A percentile compares a stretch with the other conserved stretches of the same genome.
These are phyloP conservation scores for Scutellaria barbata DNA, from an alignment of 257 asterid genomes.

Conservation along the genomic window DNA sequence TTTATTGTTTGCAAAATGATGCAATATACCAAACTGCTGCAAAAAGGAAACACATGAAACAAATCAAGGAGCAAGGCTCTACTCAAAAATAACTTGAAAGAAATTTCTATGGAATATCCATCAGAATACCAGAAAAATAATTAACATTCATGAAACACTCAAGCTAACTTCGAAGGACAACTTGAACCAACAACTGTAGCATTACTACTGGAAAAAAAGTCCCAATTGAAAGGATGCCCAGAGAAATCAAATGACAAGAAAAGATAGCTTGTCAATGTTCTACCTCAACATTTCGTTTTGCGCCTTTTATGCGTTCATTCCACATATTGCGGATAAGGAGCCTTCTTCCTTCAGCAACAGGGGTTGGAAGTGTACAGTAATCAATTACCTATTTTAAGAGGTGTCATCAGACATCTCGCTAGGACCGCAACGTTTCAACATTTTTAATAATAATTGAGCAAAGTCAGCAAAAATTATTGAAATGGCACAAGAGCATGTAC, in stretches of 20 bases:
- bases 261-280: slow-evolving; percentile 27
- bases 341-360: slow-evolving; percentile 92
- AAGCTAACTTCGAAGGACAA: slow-evolving; percentile 10
- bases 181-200: neutral
- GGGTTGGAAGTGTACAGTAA: slow-evolving; percentile 87
- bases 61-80: neutral
- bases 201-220: slow-evolving; percentile 5
- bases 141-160: neutral
- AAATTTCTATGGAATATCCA: neutral
- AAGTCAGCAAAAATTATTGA: slow-evolving; percentile 18
- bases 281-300: slow-evolving; percentile 98
- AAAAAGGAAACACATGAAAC: slow-evolving; percentile 5
- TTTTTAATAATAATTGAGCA: slow-evolving; percentile 6
- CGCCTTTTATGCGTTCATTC: slow-evolving; percentile 96
- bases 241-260: slow-evolving; percentile 22
- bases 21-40: slow-evolving; percentile 4
- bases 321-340: slow-evolving; percentile 94
- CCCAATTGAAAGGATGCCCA: slow-evolving; percentile 22
- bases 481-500: slow-evolving; percentile 48
- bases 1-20: neutral
- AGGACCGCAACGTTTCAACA: slow-evolving; percentile 28
- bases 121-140: slow-evolving; percentile 3
- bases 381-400: slow-evolving; percentile 73
- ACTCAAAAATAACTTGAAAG: slow-evolving; percentile 5
- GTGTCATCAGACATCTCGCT: slow-evolving; percentile 34